Percentiles rank a stretch among this genome's conserved stretches.
Evolutionary conservation across 805 yeast species (phyloP).

Genomic region (Ogataea zsoltii): DNA sequence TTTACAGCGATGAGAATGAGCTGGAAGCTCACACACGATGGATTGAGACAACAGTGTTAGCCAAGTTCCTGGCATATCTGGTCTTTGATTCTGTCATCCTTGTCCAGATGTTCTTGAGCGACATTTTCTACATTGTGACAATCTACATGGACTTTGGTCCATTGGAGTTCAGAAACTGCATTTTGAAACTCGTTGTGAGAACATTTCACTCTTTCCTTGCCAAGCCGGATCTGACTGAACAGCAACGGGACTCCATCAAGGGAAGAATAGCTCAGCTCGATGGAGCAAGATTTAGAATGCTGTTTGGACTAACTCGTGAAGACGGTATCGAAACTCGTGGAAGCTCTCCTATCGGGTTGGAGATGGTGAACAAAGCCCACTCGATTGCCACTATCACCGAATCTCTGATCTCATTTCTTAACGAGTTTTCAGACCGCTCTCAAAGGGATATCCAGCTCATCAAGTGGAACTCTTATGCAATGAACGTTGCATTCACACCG

Average conservation of each 20-base stretch:
- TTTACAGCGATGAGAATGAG: conserved; percentile 46
- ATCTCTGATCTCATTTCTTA: conserved; percentile 52
- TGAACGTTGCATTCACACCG: conserved; percentile 58
- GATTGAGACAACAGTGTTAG: conserved; percentile 70
- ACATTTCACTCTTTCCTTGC: conserved; percentile 68
- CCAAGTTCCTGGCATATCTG: conserved; percentile 60
- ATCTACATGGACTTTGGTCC: conserved; percentile 55
- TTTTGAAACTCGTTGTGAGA: conserved; percentile 64
- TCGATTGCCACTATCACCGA: conserved; percentile 63
- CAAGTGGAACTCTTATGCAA: conserved; percentile 64
- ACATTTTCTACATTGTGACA: conserved; percentile 66
- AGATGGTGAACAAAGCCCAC: conserved; percentile 41
- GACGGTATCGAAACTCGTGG: conserved; percentile 36
- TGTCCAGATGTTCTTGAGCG: conserved; percentile 68
- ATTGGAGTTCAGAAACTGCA: conserved; percentile 56
- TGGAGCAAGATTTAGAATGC: conserved; percentile 65
- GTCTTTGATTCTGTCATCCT: conserved; percentile 68
- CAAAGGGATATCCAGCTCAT: conserved; percentile 58
- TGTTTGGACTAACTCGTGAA: conserved; percentile 68
- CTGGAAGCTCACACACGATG: conserved; percentile 56
- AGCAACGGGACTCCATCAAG: conserved; percentile 43
- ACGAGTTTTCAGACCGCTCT: conserved; percentile 45
- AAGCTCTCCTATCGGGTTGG: conserved; percentile 31
- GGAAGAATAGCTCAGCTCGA: conserved; percentile 47
- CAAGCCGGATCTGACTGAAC: conserved; percentile 49